phyloP scores from a whole-genome alignment of 306 rosid genomes.

The Vigna mungo region DNA sequence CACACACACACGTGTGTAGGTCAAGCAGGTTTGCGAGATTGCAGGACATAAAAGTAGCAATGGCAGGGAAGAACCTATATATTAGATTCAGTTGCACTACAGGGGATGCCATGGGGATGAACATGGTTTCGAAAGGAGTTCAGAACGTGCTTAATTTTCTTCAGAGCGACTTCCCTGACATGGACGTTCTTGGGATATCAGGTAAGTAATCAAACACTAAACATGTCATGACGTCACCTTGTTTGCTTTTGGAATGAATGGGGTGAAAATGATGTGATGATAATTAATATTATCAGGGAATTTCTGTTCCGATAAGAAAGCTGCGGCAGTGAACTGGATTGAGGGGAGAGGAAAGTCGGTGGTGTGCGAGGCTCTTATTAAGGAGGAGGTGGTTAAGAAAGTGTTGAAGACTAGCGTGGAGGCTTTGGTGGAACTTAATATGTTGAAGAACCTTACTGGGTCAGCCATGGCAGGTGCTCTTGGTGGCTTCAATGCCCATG shows the following conservation, averaged over 20 bases:
- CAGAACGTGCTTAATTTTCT: constrained; percentile 80
- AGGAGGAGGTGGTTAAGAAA: constrained; percentile 77
- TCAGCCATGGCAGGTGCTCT: constrained; percentile 94
- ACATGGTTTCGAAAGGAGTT: constrained; percentile 95
- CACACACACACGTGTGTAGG: constrained; percentile 3
- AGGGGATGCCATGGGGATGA: constrained; percentile 99
- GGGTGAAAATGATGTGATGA: background rate
- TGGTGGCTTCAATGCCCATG: constrained; percentile 97
- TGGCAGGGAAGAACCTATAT: constrained; percentile 86
- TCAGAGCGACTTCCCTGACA: constrained; percentile 77
- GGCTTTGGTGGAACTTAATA: constrained; percentile 84
- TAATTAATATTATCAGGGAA: constrained; percentile 49
- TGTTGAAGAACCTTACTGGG: constrained; percentile 92
- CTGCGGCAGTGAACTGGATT: constrained; percentile 92
- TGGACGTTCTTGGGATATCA: constrained; percentile 93
- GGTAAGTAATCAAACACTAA: constrained; percentile 36
- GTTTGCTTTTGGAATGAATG: background rate
- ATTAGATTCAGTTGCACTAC: constrained; percentile 82
- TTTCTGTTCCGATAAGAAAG: constrained; percentile 93
- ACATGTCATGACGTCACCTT: background rate
- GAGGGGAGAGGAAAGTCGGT: constrained; percentile 93
- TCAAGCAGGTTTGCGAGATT: constrained; percentile 86
- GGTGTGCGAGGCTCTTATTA: constrained; percentile 84
- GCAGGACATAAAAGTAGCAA: constrained; percentile 59
- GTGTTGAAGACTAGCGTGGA: constrained; percentile 82